Evolutionary conservation across 176 grass and related monocot genomes (phyloP).

Genomic region (Rhynchospora tenuis): DNA sequence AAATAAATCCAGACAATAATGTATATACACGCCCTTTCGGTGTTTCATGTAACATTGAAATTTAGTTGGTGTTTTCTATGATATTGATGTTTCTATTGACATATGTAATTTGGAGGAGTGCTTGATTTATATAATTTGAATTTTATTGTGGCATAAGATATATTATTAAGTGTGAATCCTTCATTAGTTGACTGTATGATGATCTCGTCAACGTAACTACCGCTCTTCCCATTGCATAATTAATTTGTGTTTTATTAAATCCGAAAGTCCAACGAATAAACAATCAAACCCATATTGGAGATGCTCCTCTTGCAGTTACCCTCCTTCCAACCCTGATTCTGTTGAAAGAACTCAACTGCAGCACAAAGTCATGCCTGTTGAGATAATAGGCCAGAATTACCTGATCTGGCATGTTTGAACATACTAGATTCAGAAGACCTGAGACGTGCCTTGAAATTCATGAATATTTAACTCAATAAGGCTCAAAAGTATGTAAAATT

Average conservation of each 20-base stretch:
- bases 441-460: background rate
- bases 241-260: no score
- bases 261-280: no score
- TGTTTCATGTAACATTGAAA: background rate
- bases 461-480: background rate
- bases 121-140: background rate
- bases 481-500: background rate
- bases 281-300: no score
- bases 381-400: background rate
- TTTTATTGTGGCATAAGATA: background rate
- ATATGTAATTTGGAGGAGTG: background rate
- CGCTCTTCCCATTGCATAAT: no score
- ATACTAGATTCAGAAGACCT: background rate
- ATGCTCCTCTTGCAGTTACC: no score
- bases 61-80: background rate
- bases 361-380: background rate
- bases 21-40: background rate
- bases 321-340: no score
- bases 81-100: background rate
- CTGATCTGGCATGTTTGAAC: background rate
- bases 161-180: no score
- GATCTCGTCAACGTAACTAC: no score
- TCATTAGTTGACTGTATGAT: no score
- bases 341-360: background rate
- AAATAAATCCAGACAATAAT: background rate